Evolutionary conservation across 2,329 filamentous ascomycete species (phyloP).

Genomic region (Fusarium pininemorale): DNA sequence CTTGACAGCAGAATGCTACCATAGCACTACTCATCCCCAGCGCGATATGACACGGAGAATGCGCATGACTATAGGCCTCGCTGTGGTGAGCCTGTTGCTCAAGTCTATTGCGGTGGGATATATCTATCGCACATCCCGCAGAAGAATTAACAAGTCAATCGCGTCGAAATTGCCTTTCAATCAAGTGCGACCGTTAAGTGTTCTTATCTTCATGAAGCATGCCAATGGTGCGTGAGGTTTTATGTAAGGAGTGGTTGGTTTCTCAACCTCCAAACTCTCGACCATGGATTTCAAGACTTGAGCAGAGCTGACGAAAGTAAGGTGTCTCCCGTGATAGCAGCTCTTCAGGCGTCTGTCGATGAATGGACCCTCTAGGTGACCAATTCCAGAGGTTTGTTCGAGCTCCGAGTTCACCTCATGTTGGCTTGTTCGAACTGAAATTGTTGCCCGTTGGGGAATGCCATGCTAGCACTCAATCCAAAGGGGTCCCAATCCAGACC

Average conservation of each 20-base stretch:
- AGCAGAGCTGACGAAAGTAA: conserved; percentile 15
- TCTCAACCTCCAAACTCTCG: conserved; percentile 7
- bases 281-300: conserved; percentile 13
- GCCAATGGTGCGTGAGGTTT: conserved; percentile 1
- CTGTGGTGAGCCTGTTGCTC: conserved; percentile 8
- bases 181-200: conserved; percentile 36
- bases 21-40: background rate
- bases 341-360: conserved; percentile 23
- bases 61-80: background rate
- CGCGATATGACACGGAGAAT: background rate
- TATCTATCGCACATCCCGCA: conserved; percentile 39
- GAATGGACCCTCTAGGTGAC: conserved; percentile 10
- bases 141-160: conserved; percentile 34
- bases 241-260: background rate
- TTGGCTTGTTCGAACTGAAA: conserved; percentile 77
- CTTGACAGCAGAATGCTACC: conserved; percentile 1
- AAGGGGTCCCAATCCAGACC: conserved; percentile 89
- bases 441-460: conserved; percentile 81
- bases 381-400: conserved; percentile 9
- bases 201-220: conserved; percentile 20
- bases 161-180: conserved; percentile 36
- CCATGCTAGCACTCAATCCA: conserved; percentile 92
- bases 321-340: conserved; percentile 10
- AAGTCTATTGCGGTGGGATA: conserved; percentile 35
- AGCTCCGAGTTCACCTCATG: conserved; percentile 50